These are phyloP conservation scores for Citrullus colocynthis DNA, from an alignment of 306 rosid genomes.

Conservation along the genomic window DNA sequence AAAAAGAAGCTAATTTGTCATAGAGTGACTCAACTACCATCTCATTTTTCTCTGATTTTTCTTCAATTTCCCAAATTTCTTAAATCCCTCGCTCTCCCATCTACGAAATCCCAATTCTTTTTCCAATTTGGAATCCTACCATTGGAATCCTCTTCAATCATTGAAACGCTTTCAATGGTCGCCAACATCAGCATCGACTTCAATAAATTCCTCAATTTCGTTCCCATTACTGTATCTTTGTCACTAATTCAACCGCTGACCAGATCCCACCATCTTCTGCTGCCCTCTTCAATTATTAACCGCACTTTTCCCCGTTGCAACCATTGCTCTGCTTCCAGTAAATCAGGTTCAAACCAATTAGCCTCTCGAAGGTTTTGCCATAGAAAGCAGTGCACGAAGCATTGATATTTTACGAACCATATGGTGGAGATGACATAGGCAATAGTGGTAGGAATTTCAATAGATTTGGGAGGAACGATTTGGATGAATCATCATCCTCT, in stretches of 20 bases:
- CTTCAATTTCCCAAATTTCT: neutral
- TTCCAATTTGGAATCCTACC: neutral
- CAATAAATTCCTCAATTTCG: constrained; percentile 23
- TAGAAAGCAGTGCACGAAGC: constrained; percentile 44
- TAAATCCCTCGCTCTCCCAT: neutral
- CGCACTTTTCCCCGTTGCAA: constrained; percentile 34
- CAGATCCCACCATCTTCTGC: constrained; percentile 15
- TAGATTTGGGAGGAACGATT: constrained; percentile 46
- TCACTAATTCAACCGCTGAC: constrained; percentile 11
- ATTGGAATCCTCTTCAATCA: constrained; percentile 22
- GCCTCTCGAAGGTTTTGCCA: constrained; percentile 39
- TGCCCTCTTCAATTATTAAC: constrained; percentile 38
- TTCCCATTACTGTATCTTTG: constrained; percentile 9
- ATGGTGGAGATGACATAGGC: constrained; percentile 24
- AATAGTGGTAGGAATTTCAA: constrained; percentile 65
- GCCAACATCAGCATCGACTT: constrained; percentile 36
- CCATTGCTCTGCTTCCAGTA: constrained; percentile 68
- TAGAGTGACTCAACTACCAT: neutral
- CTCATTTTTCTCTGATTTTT: neutral
- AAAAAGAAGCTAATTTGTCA: neutral
- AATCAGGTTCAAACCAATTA: constrained; percentile 18
- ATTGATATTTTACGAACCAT: constrained; percentile 29
- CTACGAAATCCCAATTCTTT: neutral
- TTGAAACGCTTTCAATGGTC: constrained; percentile 31
- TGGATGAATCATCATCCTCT: constrained; percentile 54